phyloP scores from a whole-genome alignment of 2,329 filamentous ascomycete species.

The Ophiocordyceps camponoti-leonardi region DNA sequence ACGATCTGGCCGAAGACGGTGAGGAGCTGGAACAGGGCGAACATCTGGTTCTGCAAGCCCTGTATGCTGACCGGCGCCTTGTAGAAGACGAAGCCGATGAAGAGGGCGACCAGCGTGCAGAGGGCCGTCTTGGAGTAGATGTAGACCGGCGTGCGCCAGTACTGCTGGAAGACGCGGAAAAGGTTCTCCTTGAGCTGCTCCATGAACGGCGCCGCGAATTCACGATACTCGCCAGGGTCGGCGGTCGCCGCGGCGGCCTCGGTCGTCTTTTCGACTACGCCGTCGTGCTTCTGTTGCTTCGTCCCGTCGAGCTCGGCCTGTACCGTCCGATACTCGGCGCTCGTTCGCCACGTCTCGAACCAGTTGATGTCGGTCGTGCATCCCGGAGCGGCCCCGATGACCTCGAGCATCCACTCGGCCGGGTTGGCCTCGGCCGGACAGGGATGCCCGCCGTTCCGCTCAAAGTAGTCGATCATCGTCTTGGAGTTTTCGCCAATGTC shows the following conservation, averaged over 20 bases:
- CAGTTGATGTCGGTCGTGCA: slow-evolving; percentile 47
- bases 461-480: slow-evolving; percentile 57
- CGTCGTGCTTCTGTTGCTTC: slow-evolving; percentile 27
- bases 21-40: slow-evolving; percentile 68
- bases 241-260: slow-evolving; percentile 13
- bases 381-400: slow-evolving; percentile 46
- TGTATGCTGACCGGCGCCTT: slow-evolving; percentile 53
- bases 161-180: slow-evolving; percentile 70
- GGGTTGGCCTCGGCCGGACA: slow-evolving; percentile 59
- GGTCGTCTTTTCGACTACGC: slow-evolving; percentile 5
- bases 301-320: slow-evolving; percentile 40
- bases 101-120: slow-evolving; percentile 47
- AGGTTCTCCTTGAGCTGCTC: slow-evolving; percentile 51
- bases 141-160: slow-evolving; percentile 80
- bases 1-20: slow-evolving; percentile 68
- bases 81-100: slow-evolving; percentile 72
- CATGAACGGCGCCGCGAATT: slow-evolving; percentile 65
- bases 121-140: slow-evolving; percentile 70
- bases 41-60: slow-evolving; percentile 74
- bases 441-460: slow-evolving; percentile 46
- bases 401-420: slow-evolving; percentile 62
- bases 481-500: slow-evolving; percentile 57
- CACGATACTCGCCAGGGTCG: slow-evolving; percentile 36
- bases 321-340: slow-evolving; percentile 36
- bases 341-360: slow-evolving; percentile 43